Evolutionary conservation across 768 basidiomycete species (phyloP).

Genomic region (Suillus placidus): DNA sequence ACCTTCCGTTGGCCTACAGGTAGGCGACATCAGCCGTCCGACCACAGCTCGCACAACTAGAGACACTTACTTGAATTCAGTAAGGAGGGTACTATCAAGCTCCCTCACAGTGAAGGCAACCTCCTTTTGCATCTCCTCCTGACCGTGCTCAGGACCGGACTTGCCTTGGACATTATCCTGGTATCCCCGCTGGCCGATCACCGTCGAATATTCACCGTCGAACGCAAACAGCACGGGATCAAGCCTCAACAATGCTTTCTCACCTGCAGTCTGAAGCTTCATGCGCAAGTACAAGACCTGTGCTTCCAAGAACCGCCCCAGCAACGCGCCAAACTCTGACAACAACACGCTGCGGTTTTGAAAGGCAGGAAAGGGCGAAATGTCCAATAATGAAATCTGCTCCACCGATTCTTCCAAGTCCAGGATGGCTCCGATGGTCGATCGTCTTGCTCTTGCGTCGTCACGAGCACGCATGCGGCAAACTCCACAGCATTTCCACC

Average conservation of each 20-base stretch:
- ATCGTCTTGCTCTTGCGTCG: constrained; percentile 7
- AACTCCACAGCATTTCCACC: constrained; percentile 41
- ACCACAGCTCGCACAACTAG: background rate
- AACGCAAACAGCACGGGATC: constrained; percentile 24
- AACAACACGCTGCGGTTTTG: constrained; percentile 23
- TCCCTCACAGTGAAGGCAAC: constrained; percentile 19
- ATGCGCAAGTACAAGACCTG: constrained; percentile 24
- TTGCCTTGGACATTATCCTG: background rate
- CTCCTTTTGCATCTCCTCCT: constrained; percentile 24
- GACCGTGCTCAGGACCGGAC: background rate
- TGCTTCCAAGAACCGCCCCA: constrained; percentile 28
- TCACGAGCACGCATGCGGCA: constrained; percentile 36
- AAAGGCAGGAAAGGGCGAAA: constrained; percentile 20
- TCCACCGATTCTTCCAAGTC: constrained; percentile 5
- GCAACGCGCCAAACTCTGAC: constrained; percentile 18
- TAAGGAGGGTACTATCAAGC: constrained; percentile 16
- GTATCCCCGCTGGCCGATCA: constrained; percentile 16
- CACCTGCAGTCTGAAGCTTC: constrained; percentile 16
- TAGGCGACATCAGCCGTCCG: background rate
- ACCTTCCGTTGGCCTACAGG: constrained; percentile 21
- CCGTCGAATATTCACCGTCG: constrained; percentile 29
- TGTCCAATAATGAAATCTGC: background rate
- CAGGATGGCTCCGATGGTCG: background rate
- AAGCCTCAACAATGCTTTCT: background rate
- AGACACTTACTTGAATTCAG: constrained; percentile 24